A percentile compares a stretch with the other conserved stretches of the same genome.
phyloP scores from a whole-genome alignment of 2,329 filamentous ascomycete genomes.

The Arthrobotrys entomopaga region DNA sequence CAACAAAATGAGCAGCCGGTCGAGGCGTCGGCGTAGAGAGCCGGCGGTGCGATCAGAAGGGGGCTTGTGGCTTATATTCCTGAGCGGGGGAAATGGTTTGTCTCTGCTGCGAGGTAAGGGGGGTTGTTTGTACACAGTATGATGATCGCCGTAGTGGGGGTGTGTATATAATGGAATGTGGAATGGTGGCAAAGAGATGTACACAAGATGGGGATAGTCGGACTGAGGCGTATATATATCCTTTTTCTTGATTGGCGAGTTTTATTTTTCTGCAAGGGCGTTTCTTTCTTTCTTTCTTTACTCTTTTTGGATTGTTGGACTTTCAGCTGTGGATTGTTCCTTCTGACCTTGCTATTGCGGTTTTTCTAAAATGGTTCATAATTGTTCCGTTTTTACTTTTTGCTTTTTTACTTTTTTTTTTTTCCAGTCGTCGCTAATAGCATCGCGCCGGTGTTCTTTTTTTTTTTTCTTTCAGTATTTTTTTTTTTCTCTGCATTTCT shows the following conservation, averaged over 20 bases:
- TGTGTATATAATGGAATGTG: conserved; percentile 26
- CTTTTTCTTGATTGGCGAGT: conserved; percentile 1
- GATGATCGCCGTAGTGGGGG: neutral
- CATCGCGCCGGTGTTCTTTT: conserved; percentile 44
- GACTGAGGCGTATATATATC: conserved; percentile 1
- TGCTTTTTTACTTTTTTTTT: neutral
- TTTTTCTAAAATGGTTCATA: neutral
- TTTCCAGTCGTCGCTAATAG: conserved; percentile 4
- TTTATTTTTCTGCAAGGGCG: neutral
- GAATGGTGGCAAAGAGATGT: conserved; percentile 17
- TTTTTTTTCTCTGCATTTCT: neutral
- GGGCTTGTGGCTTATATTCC: conserved; percentile 46
- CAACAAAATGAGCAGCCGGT: conserved; percentile 7
- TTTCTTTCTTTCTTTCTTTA: neutral
- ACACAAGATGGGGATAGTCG: conserved; percentile 34
- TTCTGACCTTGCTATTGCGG: neutral
- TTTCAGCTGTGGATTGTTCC: neutral
- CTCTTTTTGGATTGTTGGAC: conserved; percentile 6
- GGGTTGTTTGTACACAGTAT: too few relatives aligned
- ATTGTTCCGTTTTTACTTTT: neutral
- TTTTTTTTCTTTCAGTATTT: conserved; percentile 2
- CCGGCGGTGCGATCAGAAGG: conserved; percentile 31
- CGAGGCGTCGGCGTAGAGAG: conserved; percentile 49
- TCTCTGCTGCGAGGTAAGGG: neutral
- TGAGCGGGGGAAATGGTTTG: conserved; percentile 44